A percentile compares a stretch with the other conserved stretches of the same genome.
Conservation (phyloP, 1,284 basidiomycete genomes). For the Ustilago shanxiensis region DNA sequence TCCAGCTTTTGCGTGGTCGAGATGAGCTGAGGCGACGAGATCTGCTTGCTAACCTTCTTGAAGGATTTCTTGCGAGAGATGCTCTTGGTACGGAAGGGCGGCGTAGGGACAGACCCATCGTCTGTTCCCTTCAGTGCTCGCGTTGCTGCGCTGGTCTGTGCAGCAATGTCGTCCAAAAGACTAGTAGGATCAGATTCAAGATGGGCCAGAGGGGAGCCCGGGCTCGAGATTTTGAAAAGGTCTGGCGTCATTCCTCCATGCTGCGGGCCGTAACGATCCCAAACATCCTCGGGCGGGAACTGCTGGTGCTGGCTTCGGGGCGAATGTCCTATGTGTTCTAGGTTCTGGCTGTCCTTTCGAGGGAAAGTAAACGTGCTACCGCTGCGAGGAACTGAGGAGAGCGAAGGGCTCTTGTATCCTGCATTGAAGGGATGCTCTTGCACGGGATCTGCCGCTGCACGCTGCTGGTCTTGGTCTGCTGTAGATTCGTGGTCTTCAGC, state of each 20-base stretch:
- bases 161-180: slow-evolving; percentile 56
- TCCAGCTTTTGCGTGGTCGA: slow-evolving; percentile 60
- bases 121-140: slow-evolving; percentile 59
- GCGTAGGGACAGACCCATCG: slow-evolving; percentile 28
- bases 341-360: neutral
- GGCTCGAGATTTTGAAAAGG: slow-evolving; percentile 9
- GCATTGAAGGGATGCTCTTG: slow-evolving; percentile 40
- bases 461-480: slow-evolving; percentile 16
- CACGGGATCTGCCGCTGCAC: slow-evolving; percentile 6
- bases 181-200: slow-evolving; percentile 18
- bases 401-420: slow-evolving; percentile 29
- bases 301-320: slow-evolving; percentile 26
- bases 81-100: slow-evolving; percentile 51
- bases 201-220: slow-evolving; percentile 7
- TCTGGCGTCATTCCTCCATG: slow-evolving; percentile 18
- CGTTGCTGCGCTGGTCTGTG: slow-evolving; percentile 62
- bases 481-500: slow-evolving; percentile 21
- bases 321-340: slow-evolving; percentile 13
- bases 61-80: slow-evolving; percentile 53
- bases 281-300: slow-evolving; percentile 29
- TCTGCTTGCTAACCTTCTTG: slow-evolving; percentile 58
- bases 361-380: slow-evolving; percentile 5
- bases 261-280: slow-evolving; percentile 37
- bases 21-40: slow-evolving; percentile 61
- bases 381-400: neutral